Evolutionary conservation across 306 rosid species (phyloP).

Genomic region (Calophaca sinica): DNA sequence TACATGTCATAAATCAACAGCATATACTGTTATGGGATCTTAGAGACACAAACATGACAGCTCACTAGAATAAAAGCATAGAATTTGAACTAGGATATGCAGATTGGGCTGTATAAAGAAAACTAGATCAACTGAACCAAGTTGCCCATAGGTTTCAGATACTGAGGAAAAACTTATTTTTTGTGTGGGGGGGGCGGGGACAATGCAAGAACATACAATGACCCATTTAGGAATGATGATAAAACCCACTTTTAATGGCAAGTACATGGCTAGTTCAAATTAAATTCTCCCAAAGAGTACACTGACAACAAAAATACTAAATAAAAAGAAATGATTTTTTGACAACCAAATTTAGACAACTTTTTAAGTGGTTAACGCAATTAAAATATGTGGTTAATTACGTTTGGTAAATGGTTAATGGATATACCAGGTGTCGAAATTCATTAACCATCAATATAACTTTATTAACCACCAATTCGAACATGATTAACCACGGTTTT

Average conservation of each 20-base stretch:
- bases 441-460: no score
- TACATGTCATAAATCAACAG: conserved; percentile 47
- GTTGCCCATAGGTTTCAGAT: conserved; percentile 8
- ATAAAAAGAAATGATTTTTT: no score
- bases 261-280: conserved; percentile 5
- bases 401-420: no score
- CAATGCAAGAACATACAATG: neutral
- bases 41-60: conserved; percentile 32
- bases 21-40: conserved; percentile 39
- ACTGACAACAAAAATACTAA: no score
- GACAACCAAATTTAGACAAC: no score
- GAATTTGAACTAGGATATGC: conserved; percentile 14
- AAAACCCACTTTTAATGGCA: neutral
- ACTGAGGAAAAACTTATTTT: neutral
- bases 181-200: no score
- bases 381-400: no score
- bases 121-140: conserved; percentile 21
- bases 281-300: neutral
- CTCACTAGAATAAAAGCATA: conserved; percentile 23
- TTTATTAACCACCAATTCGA: no score
- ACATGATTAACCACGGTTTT: no score
- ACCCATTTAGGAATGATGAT: neutral
- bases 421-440: no score
- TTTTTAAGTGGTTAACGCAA: no score
- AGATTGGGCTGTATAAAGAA: conserved; percentile 10